These are phyloP conservation scores for Clarireedia homoeocarpa DNA, from an alignment of 2,329 filamentous ascomycete species.

Conservation along the genomic window DNA sequence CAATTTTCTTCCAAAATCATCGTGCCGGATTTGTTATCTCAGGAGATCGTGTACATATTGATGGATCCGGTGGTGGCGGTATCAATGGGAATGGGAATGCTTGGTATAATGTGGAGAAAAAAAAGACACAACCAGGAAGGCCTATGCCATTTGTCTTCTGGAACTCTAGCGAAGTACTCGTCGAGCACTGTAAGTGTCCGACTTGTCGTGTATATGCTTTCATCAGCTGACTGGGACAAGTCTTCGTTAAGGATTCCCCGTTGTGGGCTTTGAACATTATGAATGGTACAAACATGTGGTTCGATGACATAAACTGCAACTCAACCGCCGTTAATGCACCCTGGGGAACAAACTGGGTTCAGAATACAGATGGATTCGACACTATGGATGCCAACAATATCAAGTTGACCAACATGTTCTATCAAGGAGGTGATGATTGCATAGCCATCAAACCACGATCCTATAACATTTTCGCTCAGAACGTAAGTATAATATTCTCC, in stretches of 20 bases:
- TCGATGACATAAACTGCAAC: conserved; percentile 44
- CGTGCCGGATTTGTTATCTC: conserved; percentile 44
- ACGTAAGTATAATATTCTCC: conserved; percentile 27
- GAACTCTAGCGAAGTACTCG: conserved; percentile 46
- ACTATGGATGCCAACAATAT: conserved; percentile 48
- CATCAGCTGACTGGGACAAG: conserved; percentile 9
- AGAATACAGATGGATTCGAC: conserved; percentile 50
- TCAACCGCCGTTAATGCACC: conserved; percentile 42
- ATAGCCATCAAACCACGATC: conserved; percentile 49
- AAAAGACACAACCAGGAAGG: conserved; percentile 39
- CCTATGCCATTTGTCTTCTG: conserved; percentile 52
- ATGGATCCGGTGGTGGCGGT: conserved; percentile 44
- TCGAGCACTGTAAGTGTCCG: conserved; percentile 36
- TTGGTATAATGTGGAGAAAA: conserved; percentile 44
- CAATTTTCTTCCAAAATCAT: conserved; percentile 47
- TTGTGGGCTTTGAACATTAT: conserved; percentile 50
- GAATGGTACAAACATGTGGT: conserved; percentile 46
- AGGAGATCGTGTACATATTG: conserved; percentile 41
- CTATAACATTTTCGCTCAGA: conserved; percentile 41
- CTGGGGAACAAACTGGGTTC: conserved; percentile 44
- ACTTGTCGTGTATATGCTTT: not conserved
- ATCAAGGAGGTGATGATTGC: conserved; percentile 50
- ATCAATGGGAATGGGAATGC: conserved; percentile 46
- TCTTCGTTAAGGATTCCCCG: conserved; percentile 42
- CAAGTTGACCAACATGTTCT: conserved; percentile 41